Evolutionary conservation across 2,329 filamentous ascomycete genomes (phyloP), one percentile per base, ranked within the genome.

Genomic region (Magnaporthiopsis rhizophila): DNA sequence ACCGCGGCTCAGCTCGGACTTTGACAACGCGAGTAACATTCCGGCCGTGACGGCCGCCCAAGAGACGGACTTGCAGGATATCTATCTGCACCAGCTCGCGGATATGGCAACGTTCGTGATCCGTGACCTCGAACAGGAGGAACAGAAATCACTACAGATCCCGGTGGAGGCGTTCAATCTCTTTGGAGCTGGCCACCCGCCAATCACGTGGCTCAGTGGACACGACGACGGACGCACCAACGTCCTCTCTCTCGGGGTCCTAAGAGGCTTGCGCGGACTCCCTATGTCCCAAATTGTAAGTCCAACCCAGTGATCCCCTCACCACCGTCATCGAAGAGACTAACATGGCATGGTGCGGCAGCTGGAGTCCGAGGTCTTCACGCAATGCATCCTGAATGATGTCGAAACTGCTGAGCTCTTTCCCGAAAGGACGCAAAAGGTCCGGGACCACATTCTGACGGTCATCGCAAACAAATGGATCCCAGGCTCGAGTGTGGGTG

Each of bases 101-200:
- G 68, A 69, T 36, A 69, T 74, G 65, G 69, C 72, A 3, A 69
- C 72, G 1, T 68, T 72, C 64, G 72, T 74, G 7, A 62, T 74
- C 9, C 68, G 69, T 15, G 70, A 68, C 30, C 64, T 74, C 1
- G 67, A 68, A 26, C 72, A 69, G 28, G 64, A 67, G n/a, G 65
- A 69, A 59, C 74, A 75, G 58, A 64, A 62, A 21, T 67, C 67
- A 2, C 69, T 67, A 50, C 65, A 65, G 21, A 64, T 75, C 21
- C 65, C 69, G 11, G 62, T 64, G 2, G 68, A 71, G 12, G 69
- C 71, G 0, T 72, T 72, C 26, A 65, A 59, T 11, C 68, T 72
- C 18, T 75, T 75, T 65, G 45, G 65, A 64, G 4, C 26, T 26
- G 3, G 36, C 56, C 18, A 50, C 53, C 11, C 21, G 8, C 21